Conservation (phyloP, 805 yeast genomes). For the Sugiyamaella boreocaroliniensis region DNA sequence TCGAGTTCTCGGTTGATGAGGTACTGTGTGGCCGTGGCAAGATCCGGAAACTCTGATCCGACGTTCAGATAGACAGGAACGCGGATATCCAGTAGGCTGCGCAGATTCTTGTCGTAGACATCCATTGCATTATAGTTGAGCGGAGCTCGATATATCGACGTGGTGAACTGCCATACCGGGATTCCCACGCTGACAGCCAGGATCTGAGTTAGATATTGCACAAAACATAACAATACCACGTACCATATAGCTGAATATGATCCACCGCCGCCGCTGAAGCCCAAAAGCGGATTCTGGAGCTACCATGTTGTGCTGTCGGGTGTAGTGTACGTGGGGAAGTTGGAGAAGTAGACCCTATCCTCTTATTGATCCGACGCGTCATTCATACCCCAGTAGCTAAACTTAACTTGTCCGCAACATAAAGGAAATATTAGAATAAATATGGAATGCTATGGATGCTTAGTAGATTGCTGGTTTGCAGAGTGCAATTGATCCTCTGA, state of each 20-base stretch:
- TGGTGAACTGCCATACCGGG: conserved; percentile 56
- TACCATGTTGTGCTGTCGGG: not conserved
- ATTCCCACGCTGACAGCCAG: conserved; percentile 35
- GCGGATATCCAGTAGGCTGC: conserved; percentile 18
- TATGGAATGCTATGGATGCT: too few relatives aligned
- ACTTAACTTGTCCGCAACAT: too few relatives aligned
- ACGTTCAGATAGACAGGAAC: conserved; percentile 31
- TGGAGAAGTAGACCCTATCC: not conserved
- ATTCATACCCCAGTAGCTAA: too few relatives aligned
- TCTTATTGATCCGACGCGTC: too few relatives aligned
- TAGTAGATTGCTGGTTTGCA: too few relatives aligned
- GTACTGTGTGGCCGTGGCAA: conserved; percentile 47
- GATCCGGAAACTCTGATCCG: conserved; percentile 58
- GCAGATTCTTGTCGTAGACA: conserved; percentile 27
- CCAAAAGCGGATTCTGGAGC: not conserved
- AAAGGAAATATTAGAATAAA: too few relatives aligned
- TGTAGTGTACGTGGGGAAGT: not conserved
- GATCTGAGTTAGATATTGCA: not conserved
- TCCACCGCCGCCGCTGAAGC: not conserved
- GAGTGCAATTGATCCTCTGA: too few relatives aligned
- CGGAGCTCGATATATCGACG: conserved; percentile 56
- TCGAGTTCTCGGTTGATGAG: conserved; percentile 40
- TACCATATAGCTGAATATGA: not conserved
- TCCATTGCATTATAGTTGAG: conserved; percentile 45
- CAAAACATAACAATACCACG: not conserved